A percentile compares a stretch with the other conserved stretches of the same genome.
Evolutionary conservation across 2,329 filamentous ascomycete genomes (phyloP).

Genomic region (Clarireedia sp.): DNA sequence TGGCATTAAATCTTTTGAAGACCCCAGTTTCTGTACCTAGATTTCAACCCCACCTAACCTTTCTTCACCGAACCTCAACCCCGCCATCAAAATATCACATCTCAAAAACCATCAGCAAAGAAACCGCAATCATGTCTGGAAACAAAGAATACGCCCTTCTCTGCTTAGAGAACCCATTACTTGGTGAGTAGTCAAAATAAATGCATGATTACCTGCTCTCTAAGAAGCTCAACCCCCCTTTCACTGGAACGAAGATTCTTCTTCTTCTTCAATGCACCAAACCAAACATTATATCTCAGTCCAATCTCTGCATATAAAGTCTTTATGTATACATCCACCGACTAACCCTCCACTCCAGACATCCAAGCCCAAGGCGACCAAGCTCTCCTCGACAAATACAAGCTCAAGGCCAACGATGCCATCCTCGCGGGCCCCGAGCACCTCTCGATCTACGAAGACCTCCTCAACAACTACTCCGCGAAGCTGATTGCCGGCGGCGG

Average conservation of each 20-base stretch:
- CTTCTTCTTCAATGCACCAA: not conserved
- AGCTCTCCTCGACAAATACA: conserved; percentile 84
- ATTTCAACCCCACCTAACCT: conserved; percentile 16
- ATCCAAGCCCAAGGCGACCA: conserved; percentile 84
- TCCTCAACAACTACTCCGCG: conserved; percentile 84
- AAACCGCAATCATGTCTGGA: conserved; percentile 54
- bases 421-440: conserved; percentile 95
- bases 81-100: conserved; percentile 9
- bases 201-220: not conserved
- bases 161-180: conserved; percentile 93
- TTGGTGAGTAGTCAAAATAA: conserved; percentile 52
- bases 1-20: not conserved
- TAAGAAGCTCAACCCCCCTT: not conserved
- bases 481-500: conserved; percentile 94
- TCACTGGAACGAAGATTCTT: not conserved
- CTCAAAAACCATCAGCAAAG: conserved; percentile 9
- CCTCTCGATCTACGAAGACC: conserved; percentile 81
- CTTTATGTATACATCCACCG: not conserved
- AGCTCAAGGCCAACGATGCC: conserved; percentile 90
- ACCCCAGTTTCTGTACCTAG: conserved; percentile 10
- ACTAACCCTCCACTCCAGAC: conserved; percentile 44
- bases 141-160: conserved; percentile 79
- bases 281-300: not conserved
- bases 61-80: conserved; percentile 8
- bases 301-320: not conserved